Conservation (phyloP, 2,329 filamentous ascomycete species). For the Penicillium sclerotiorum region DNA sequence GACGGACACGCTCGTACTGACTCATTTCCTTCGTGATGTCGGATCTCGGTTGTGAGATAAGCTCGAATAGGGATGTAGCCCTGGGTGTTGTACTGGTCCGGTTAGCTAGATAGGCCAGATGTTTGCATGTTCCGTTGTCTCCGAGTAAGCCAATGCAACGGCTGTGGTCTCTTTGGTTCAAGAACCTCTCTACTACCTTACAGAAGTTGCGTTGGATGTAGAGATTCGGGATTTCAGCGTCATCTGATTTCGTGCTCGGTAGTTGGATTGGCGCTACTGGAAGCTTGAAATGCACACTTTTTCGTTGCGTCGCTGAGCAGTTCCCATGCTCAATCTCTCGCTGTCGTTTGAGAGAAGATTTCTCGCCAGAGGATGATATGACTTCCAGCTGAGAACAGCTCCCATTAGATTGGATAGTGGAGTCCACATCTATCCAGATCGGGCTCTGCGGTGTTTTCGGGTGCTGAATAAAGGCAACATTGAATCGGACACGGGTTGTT, state of each 20-base stretch:
- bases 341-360: background rate
- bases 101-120: constrained; percentile 8
- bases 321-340: background rate
- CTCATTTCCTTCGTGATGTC: constrained; percentile 2
- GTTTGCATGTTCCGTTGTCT: constrained; percentile 8
- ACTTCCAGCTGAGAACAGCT: background rate
- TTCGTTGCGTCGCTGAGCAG: background rate
- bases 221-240: constrained; percentile 4
- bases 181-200: constrained; percentile 4
- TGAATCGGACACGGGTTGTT: constrained; percentile 6
- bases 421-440: constrained; percentile 12
- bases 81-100: background rate
- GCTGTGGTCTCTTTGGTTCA: background rate
- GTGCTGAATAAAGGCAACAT: constrained; percentile 8
- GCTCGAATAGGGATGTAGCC: constrained; percentile 5
- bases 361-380: background rate
- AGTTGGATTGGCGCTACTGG: background rate
- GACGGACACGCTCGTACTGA: constrained; percentile 5
- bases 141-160: constrained; percentile 10
- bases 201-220: constrained; percentile 9
- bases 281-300: constrained; percentile 5
- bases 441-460: background rate
- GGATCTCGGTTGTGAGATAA: background rate
- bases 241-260: background rate
- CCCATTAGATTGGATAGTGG: constrained; percentile 1